These are phyloP conservation scores for Hapsidospora chrysogenum DNA, from an alignment of 495 filamentous ascomycete genomes.

Conservation along the genomic window DNA sequence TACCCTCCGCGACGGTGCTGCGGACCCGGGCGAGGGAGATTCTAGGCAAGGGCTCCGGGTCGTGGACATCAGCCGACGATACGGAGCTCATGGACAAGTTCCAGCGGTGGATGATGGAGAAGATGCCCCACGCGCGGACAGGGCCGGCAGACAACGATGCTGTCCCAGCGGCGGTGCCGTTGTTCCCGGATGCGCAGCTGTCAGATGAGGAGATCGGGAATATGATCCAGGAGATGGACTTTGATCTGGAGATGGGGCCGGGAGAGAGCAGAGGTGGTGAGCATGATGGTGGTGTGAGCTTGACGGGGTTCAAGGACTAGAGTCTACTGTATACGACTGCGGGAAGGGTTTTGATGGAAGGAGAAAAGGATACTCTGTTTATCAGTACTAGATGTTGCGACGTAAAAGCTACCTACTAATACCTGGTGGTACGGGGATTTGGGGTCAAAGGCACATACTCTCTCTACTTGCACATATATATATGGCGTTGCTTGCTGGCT, in stretches of 20 bases:
- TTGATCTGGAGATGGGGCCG: slow-evolving; percentile 10
- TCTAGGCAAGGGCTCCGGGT: slow-evolving; percentile 13
- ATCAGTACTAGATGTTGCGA: not conserved
- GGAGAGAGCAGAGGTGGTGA: slow-evolving; percentile 1
- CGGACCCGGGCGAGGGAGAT: slow-evolving; percentile 24
- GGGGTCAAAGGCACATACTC: too few species aligned
- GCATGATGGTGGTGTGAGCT: slow-evolving; percentile 2
- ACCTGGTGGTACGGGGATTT: too few species aligned
- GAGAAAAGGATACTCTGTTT: not conserved
- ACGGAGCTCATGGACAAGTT: slow-evolving; percentile 28
- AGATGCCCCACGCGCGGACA: slow-evolving; percentile 4
- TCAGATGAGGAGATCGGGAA: slow-evolving; percentile 20
- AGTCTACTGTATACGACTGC: too few species aligned
- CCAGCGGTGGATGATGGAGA: slow-evolving; percentile 17
- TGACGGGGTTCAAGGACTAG: too few species aligned
- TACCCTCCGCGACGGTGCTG: slow-evolving; percentile 24
- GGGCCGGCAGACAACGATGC: slow-evolving; percentile 1
- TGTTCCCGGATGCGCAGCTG: slow-evolving; percentile 15
- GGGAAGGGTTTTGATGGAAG: not conserved
- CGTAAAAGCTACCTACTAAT: too few species aligned
- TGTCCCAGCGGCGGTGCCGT: slow-evolving; percentile 3
- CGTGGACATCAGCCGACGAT: slow-evolving; percentile 36
- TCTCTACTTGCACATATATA: too few species aligned
- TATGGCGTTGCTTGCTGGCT: too few species aligned
- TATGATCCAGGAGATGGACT: slow-evolving; percentile 19